Conservation (phyloP, 768 basidiomycete genomes). For the Lyophyllum semitale region DNA sequence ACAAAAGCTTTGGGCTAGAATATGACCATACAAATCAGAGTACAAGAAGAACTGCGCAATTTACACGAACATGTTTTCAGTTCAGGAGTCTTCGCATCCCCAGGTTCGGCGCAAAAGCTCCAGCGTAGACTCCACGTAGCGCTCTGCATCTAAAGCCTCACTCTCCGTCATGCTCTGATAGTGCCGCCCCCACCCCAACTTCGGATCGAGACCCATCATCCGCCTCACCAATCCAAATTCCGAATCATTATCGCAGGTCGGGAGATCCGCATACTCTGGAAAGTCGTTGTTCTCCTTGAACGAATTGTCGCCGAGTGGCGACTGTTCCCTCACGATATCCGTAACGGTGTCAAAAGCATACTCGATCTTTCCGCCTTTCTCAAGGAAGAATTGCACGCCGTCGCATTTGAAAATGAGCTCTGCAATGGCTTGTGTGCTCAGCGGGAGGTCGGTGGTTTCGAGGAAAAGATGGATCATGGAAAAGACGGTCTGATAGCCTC, state of each 20-base stretch:
- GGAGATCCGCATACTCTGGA: constrained; percentile 16
- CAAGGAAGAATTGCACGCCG: constrained; percentile 15
- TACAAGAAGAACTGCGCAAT: no score
- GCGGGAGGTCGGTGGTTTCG: neutral
- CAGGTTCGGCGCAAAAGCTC: no score
- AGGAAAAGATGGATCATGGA: constrained; percentile 19
- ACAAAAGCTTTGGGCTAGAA: no score
- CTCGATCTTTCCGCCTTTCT: constrained; percentile 26
- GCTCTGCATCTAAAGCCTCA: no score
- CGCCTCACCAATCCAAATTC: constrained; percentile 28
- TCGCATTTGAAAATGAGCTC: neutral
- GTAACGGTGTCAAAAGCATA: constrained; percentile 31
- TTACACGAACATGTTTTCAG: no score
- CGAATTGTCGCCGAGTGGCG: constrained; percentile 22
- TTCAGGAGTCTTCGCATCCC: no score
- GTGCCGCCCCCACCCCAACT: constrained; percentile 18
- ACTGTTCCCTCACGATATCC: constrained; percentile 26
- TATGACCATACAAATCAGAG: no score
- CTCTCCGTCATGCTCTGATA: no score
- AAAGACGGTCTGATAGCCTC: constrained; percentile 27
- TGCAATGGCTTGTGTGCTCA: neutral
- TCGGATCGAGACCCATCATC: constrained; percentile 23
- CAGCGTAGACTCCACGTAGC: no score
- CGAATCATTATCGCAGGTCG: constrained; percentile 26
- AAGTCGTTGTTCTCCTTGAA: constrained; percentile 20